These are phyloP conservation scores for Hyphopichia wangnamkhiaoensis DNA, from an alignment of 1,139 yeast genomes.

Conservation along the genomic window DNA sequence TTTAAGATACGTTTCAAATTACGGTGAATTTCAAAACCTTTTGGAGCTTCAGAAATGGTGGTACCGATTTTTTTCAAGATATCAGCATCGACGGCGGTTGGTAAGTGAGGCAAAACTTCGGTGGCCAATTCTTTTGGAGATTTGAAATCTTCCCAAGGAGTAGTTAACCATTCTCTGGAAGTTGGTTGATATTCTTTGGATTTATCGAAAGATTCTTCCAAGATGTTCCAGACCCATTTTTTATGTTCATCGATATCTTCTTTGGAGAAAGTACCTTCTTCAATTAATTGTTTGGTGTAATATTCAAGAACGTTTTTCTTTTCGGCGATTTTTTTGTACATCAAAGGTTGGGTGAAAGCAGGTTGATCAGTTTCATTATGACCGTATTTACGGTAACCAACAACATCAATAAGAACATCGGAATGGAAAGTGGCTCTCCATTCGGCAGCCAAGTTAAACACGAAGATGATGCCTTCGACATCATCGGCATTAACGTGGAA, in stretches of 20 bases:
- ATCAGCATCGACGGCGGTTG: slow-evolving; percentile 83
- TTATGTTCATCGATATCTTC: slow-evolving; percentile 95
- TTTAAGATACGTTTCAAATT: slow-evolving; percentile 93
- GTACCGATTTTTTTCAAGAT: slow-evolving; percentile 77
- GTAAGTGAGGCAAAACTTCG: slow-evolving; percentile 92
- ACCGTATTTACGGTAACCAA: slow-evolving; percentile 98
- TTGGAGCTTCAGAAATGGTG: slow-evolving; percentile 81
- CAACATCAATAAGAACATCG: slow-evolving; percentile 94
- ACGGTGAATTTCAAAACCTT: slow-evolving; percentile 87
- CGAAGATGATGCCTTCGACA: slow-evolving; percentile 88
- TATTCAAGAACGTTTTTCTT: slow-evolving; percentile 87
- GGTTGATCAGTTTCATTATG: slow-evolving; percentile 99
- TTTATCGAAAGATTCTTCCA: slow-evolving; percentile 86
- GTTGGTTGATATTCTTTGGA: slow-evolving; percentile 91
- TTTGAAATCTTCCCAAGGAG: slow-evolving; percentile 99
- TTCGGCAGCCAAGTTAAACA: slow-evolving; percentile 96
- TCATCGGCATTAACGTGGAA: slow-evolving; percentile 99
- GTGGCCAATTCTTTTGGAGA: slow-evolving; percentile 97
- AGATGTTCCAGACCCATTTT: slow-evolving; percentile 94
- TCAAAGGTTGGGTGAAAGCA: slow-evolving; percentile 94
- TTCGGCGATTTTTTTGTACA: slow-evolving; percentile 89
- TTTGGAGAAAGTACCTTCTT: slow-evolving; percentile 85
- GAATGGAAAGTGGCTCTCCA: slow-evolving; percentile 97
- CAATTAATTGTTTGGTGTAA: slow-evolving; percentile 75
- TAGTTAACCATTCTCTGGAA: slow-evolving; percentile 96